Conservation (phyloP, 2,329 filamentous ascomycete species). For the Paramyrothecium roridum region DNA sequence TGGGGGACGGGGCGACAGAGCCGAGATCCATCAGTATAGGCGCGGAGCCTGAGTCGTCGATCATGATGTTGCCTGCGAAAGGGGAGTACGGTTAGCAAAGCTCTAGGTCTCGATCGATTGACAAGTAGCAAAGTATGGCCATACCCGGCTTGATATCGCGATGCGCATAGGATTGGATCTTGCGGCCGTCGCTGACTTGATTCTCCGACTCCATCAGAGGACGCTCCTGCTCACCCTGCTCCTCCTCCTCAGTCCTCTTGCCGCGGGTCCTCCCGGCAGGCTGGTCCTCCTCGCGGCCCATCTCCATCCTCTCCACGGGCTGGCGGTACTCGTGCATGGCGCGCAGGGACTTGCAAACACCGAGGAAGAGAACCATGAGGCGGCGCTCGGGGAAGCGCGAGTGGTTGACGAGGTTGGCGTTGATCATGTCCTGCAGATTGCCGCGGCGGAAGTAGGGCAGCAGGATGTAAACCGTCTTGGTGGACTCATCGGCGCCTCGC, state of each 20-base stretch:
- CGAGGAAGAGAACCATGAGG: conserved; percentile 86
- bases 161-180: conserved; percentile 81
- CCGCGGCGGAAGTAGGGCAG: conserved; percentile 93
- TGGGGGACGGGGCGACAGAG: conserved; percentile 82
- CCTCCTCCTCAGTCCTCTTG: conserved; percentile 55
- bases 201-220: conserved; percentile 80
- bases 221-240: conserved; percentile 73
- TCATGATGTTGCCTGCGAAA: conserved; percentile 85
- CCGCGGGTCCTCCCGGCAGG: conserved; percentile 22
- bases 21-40: conserved; percentile 98
- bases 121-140: conserved; percentile 17
- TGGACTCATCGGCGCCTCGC: conserved; percentile 56
- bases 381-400: conserved; percentile 82
- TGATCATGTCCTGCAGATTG: conserved; percentile 97
- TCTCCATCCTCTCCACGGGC: conserved; percentile 49
- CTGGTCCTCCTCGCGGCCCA: conserved; percentile 40
- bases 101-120: not conserved
- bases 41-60: conserved; percentile 80
- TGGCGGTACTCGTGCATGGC: conserved; percentile 85
- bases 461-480: conserved; percentile 95
- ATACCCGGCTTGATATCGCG: conserved; percentile 94
- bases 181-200: conserved; percentile 55
- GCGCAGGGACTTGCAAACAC: conserved; percentile 83
- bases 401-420: conserved; percentile 96
- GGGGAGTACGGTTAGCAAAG: conserved; percentile 1